Conservation (phyloP, 2,329 filamentous ascomycete species). For the Fusarium sp. region DNA sequence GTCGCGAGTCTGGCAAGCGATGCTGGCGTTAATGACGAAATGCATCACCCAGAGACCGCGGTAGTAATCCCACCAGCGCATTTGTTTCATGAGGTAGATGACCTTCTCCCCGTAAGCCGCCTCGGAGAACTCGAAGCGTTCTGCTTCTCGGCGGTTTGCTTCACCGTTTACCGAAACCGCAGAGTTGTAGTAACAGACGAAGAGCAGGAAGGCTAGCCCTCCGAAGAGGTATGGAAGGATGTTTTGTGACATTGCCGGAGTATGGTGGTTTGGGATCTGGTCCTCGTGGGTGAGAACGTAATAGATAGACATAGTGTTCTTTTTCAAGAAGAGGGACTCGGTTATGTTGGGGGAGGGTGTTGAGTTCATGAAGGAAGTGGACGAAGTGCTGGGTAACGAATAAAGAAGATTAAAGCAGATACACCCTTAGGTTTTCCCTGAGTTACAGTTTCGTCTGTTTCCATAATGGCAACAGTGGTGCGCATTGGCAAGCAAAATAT, state of each 20-base stretch:
- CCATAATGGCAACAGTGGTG: not conserved
- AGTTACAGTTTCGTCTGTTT: not conserved
- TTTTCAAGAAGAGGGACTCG: not conserved
- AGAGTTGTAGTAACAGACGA: not conserved
- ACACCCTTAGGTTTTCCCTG: not conserved
- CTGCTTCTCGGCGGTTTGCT: not conserved
- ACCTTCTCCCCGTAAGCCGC: not conserved
- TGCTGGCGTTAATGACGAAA: not conserved
- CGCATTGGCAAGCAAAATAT: not conserved
- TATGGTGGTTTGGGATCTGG: not conserved
- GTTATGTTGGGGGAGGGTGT: not conserved
- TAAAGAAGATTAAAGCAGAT: not conserved
- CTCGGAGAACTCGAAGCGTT: not conserved
- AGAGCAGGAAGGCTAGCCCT: not conserved
- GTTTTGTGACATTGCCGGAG: not conserved
- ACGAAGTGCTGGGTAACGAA: not conserved
- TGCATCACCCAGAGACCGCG: not conserved
- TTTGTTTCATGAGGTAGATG: not conserved
- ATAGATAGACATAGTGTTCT: not conserved
- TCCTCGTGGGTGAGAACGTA: not conserved
- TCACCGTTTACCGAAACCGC: not conserved
- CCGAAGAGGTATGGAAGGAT: not conserved
- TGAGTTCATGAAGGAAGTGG: not conserved
- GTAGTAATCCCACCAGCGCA: slow-evolving; percentile 4
- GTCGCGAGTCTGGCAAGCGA: not conserved